Base-by-base conservation (phyloP, 2,329 filamentous ascomycete species). In the Colletotrichum sp. region DNA sequence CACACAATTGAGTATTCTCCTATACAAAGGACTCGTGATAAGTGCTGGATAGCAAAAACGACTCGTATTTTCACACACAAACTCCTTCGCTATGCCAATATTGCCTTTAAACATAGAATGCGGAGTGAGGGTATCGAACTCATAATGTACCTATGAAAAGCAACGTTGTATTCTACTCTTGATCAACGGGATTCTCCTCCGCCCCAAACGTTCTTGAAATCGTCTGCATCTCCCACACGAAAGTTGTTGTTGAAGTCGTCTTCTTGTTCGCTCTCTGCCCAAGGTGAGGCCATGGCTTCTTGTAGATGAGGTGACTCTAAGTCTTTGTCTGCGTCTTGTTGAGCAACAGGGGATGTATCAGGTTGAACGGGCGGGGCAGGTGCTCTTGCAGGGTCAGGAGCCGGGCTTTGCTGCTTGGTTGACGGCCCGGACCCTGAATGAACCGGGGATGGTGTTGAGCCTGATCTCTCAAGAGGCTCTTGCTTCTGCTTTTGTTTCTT, bases 191-290 rank as follows among this genome's bases (percentile, higher is more conserved):
- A 65, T 69, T 71, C 70, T 26, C 67, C 59, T 8, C 71, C 63
- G 55, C 80, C 83, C 88, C 88, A 89, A n/a, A 88, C 86, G 76
- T 89, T 89, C 24, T 83, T 82, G 76, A 88, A 89, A 72, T 87
- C 87, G 5, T 88, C 87, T 32, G 82, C 82, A 21, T 85, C 84
- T n/a, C 83, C 78, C 4, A 85, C 76, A 18, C 71, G 74, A 44
- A 78, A 76, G 44, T 68, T 76, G 16, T 66, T 67, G 26, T 74
- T 64, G 28, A 77, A 68, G 9, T 68, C 62, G 8, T 77, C 69
- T 21, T 77, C 71, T 34, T 63, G 68, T 26, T 75, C 74, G 34
- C 67, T 72, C 30, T 73, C 68, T 5, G 76, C 76, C 77, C 77
- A 78, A 6, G 77, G 77, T 18, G 77, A 78, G 39, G 74, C 49